phyloP scores from a whole-genome alignment of 257 asterid species.

The Lithospermum erythrorhizon region DNA sequence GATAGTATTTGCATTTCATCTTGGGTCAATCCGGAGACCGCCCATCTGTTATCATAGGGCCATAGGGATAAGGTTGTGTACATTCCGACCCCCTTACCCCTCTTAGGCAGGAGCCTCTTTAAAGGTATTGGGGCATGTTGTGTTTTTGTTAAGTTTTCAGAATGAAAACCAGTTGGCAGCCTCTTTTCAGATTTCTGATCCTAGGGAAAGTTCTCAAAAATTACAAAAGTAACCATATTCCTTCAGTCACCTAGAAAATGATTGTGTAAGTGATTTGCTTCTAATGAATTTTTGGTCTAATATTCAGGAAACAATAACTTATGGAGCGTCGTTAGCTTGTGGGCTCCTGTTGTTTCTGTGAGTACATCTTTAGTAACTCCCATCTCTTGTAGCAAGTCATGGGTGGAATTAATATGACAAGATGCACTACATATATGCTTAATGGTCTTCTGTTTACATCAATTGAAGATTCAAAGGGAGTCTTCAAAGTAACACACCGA shows the following conservation, averaged over 20 bases:
- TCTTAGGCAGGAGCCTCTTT: no score
- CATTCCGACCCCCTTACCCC: no score
- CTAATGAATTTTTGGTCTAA: conserved; percentile 10
- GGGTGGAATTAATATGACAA: background rate
- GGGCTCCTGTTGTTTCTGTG: conserved; percentile 98
- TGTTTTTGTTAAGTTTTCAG: background rate
- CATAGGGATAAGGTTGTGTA: no score
- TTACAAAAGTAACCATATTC: background rate
- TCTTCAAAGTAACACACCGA: background rate
- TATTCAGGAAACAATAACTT: conserved; percentile 67
- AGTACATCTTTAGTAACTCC: conserved; percentile 28
- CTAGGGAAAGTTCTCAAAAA: background rate
- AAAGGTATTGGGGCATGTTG: no score
- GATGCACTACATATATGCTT: background rate
- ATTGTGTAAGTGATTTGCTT: background rate
- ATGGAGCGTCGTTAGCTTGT: conserved; percentile 66
- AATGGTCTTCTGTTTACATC: no score
- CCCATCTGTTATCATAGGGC: no score
- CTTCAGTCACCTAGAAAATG: background rate
- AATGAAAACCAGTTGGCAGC: background rate
- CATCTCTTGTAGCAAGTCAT: conserved; percentile 2
- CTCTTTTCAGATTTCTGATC: background rate
- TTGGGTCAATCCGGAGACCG: no score
- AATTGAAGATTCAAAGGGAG: background rate
- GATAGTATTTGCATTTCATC: no score